A percentile compares a stretch with the other conserved stretches of the same genome.
These are phyloP conservation scores for Cydonia oblonga DNA, from an alignment of 331 rosid genomes.

Conservation along the genomic window DNA sequence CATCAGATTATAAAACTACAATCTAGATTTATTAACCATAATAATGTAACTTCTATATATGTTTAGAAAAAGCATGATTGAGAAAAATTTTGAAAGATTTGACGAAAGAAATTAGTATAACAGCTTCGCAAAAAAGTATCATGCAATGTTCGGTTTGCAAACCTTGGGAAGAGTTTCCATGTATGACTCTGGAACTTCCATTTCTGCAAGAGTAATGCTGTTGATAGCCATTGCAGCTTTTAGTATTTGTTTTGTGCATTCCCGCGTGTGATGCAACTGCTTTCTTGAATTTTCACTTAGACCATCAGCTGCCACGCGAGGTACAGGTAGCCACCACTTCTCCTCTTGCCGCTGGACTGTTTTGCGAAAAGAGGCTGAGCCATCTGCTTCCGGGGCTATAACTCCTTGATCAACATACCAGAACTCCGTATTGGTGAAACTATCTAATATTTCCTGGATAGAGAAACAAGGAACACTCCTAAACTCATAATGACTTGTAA, in stretches of 20 bases:
- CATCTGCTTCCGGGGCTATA: slow-evolving; percentile 33
- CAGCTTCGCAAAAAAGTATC: neutral
- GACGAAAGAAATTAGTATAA: neutral
- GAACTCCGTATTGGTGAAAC: slow-evolving; percentile 32
- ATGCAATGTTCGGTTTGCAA: neutral
- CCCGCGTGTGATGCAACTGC: slow-evolving; percentile 43
- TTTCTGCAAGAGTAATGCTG: slow-evolving; percentile 36
- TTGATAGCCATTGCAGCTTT: slow-evolving; percentile 54
- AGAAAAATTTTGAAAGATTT: neutral
- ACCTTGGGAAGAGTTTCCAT: slow-evolving; percentile 52
- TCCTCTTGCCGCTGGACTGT: slow-evolving; percentile 44
- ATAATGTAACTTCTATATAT: neutral
- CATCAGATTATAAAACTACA: neutral
- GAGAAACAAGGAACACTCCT: neutral
- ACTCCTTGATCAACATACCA: slow-evolving; percentile 62
- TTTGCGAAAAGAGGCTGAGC: slow-evolving; percentile 42
- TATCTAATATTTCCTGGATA: slow-evolving; percentile 35
- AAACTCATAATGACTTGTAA: neutral
- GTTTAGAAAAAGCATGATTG: neutral
- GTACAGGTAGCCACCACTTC: slow-evolving; percentile 61
- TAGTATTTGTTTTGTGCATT: slow-evolving; percentile 37
- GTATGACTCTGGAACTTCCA: slow-evolving; percentile 54
- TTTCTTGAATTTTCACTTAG: slow-evolving; percentile 33
- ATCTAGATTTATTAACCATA: neutral
- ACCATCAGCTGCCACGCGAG: slow-evolving; percentile 44